Evolutionary conservation across 768 basidiomycete species (phyloP).

Genomic region (Xerocomus potaroensis): DNA sequence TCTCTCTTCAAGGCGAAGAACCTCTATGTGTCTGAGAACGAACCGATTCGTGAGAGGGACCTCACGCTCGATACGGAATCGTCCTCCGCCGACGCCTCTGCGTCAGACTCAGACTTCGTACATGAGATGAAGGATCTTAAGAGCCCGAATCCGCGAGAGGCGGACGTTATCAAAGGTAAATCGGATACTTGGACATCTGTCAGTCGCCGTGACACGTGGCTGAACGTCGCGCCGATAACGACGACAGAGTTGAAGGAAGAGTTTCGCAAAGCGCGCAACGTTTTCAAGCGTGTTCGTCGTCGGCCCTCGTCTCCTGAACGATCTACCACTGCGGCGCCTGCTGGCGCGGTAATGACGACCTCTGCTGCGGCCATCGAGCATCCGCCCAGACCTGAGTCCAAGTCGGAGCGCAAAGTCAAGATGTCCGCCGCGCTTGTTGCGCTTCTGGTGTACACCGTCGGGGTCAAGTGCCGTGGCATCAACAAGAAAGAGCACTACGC

Average conservation of each 20-base stretch:
- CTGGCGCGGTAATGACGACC: conserved; percentile 3
- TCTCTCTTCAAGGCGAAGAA: conserved; percentile 66
- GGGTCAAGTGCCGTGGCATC: conserved; percentile 90
- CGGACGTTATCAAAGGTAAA: conserved; percentile 36
- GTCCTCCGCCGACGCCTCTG: conserved; percentile 39
- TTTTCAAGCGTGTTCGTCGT: conserved; percentile 40
- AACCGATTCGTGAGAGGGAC: conserved; percentile 30
- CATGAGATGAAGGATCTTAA: conserved; percentile 27
- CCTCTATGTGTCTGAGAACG: conserved; percentile 47
- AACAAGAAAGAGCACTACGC: conserved; percentile 83
- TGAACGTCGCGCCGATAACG: conserved; percentile 11
- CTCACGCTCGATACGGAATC: conserved; percentile 38
- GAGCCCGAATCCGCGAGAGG: conserved; percentile 27
- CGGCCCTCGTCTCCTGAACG: conserved; percentile 22
- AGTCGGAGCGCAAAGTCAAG: conserved; percentile 41
- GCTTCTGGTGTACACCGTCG: conserved; percentile 90
- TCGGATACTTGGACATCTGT: neutral
- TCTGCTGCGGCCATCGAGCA: conserved; percentile 18
- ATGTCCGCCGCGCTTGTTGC: conserved; percentile 73
- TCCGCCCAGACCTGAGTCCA: conserved; percentile 10
- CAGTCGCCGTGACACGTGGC: conserved; percentile 8
- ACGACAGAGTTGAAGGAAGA: conserved; percentile 36
- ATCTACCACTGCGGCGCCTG: conserved; percentile 15
- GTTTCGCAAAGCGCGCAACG: conserved; percentile 36
- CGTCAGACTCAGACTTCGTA: conserved; percentile 27